Evolutionary conservation across 208 protist genomes (phyloP).

Genomic region (Leptomonas pyrrhocoris): DNA sequence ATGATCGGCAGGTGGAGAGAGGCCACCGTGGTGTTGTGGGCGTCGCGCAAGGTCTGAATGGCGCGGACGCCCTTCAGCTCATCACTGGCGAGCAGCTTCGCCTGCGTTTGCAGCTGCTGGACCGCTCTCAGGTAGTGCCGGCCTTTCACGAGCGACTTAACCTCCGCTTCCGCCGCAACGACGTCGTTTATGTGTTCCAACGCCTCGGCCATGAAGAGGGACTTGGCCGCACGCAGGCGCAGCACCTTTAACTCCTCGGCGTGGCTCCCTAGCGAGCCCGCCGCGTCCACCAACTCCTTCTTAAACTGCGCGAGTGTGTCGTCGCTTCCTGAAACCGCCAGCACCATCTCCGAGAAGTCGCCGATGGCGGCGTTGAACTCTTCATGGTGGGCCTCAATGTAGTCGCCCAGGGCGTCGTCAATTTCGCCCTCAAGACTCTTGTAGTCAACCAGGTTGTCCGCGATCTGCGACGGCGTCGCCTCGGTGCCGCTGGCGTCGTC

Average conservation of each 20-base stretch:
- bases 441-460: constrained; percentile 68
- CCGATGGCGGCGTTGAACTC: constrained; percentile 84
- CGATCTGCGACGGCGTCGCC: constrained; percentile 60
- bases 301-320: constrained; percentile 79
- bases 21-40: constrained; percentile 48
- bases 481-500: constrained; percentile 58
- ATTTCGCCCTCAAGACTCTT: constrained; percentile 68
- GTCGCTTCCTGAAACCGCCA: constrained; percentile 80
- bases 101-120: constrained; percentile 51
- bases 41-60: constrained; percentile 58
- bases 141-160: constrained; percentile 44
- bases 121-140: constrained; percentile 76
- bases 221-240: constrained; percentile 72
- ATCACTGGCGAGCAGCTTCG: constrained; percentile 40
- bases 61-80: constrained; percentile 55
- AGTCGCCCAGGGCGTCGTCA: constrained; percentile 59
- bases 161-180: constrained; percentile 58
- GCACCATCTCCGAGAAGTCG: constrained; percentile 85
- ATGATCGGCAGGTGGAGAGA: constrained; percentile 70
- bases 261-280: constrained; percentile 66
- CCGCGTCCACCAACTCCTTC: constrained; percentile 55
- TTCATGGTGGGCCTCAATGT: constrained; percentile 81
- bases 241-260: constrained; percentile 74
- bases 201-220: constrained; percentile 69
- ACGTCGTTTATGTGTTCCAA: constrained; percentile 59